Evolutionary conservation across 2,329 filamentous ascomycete species (phyloP).

Genomic region (Neofusicoccum sp.): DNA sequence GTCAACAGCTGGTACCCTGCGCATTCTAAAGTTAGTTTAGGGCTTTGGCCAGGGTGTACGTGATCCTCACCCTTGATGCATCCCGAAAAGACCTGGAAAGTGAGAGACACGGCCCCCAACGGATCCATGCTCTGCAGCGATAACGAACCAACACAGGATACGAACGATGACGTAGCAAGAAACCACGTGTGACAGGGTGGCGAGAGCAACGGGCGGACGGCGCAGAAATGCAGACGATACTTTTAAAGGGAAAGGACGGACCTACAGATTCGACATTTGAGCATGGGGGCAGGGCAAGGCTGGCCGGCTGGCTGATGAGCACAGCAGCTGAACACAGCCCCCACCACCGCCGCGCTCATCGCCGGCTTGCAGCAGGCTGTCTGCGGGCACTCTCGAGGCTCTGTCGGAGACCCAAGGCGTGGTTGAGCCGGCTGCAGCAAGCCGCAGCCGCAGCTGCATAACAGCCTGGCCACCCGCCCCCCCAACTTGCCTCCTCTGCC

Average conservation of each 20-base stretch:
- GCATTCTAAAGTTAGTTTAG: background rate
- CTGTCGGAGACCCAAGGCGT: background rate
- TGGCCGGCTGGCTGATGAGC: background rate
- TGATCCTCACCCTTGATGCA: conserved; percentile 29
- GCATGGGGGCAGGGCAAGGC: background rate
- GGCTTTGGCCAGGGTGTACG: background rate
- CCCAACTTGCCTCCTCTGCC: too few relatives aligned
- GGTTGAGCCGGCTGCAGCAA: too few relatives aligned
- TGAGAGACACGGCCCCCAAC: conserved; percentile 31
- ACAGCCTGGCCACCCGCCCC: too few relatives aligned
- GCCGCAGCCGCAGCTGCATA: too few relatives aligned
- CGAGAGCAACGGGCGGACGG: too few relatives aligned
- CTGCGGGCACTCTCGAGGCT: background rate
- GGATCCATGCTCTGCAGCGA: background rate
- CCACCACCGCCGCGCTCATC: background rate
- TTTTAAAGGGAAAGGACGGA: background rate
- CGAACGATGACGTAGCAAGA: too few relatives aligned
- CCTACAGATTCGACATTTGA: background rate
- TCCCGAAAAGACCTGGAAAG: conserved; percentile 38
- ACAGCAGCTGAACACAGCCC: background rate
- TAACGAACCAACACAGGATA: too few relatives aligned
- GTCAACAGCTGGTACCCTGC: conserved; percentile 38
- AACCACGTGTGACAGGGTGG: too few relatives aligned
- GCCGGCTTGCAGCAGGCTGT: too few relatives aligned
- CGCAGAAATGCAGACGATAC: too few relatives aligned